Conservation (phyloP, 768 basidiomycete genomes). For the Pleurotus giganteus region DNA sequence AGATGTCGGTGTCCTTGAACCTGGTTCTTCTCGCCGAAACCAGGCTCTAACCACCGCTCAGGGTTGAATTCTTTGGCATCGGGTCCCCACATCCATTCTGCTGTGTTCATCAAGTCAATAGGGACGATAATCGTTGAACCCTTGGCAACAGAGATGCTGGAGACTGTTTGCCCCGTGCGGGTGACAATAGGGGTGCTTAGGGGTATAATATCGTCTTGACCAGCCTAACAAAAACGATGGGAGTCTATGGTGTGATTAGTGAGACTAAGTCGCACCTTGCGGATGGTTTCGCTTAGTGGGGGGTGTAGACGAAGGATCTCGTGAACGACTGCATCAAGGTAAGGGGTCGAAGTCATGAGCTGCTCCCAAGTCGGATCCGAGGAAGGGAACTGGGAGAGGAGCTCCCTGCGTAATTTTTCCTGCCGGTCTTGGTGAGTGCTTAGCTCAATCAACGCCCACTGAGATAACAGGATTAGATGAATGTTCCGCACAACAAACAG, state of each 20-base stretch:
- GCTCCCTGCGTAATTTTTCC: conserved; percentile 46
- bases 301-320: conserved; percentile 46
- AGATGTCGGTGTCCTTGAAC: conserved; percentile 50
- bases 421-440: conserved; percentile 43
- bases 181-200: conserved; percentile 49
- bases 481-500: background rate
- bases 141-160: conserved; percentile 42
- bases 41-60: conserved; percentile 55
- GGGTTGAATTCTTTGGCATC: conserved; percentile 60
- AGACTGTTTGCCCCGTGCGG: conserved; percentile 33
- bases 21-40: conserved; percentile 17
- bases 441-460: conserved; percentile 64
- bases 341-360: conserved; percentile 46
- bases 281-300: conserved; percentile 30
- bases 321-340: conserved; percentile 50
- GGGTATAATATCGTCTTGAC: conserved; percentile 57
- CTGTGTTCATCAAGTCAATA: conserved; percentile 45
- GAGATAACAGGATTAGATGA: background rate
- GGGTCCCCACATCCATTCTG: conserved; percentile 58
- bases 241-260: background rate
- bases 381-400: conserved; percentile 33
- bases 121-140: conserved; percentile 44
- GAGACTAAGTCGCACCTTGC: conserved; percentile 31
- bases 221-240: background rate
- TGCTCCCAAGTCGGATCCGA: conserved; percentile 55